Evolutionary conservation across 495 filamentous ascomycete genomes (phyloP).

Genomic region (Aspergillus indologenus): DNA sequence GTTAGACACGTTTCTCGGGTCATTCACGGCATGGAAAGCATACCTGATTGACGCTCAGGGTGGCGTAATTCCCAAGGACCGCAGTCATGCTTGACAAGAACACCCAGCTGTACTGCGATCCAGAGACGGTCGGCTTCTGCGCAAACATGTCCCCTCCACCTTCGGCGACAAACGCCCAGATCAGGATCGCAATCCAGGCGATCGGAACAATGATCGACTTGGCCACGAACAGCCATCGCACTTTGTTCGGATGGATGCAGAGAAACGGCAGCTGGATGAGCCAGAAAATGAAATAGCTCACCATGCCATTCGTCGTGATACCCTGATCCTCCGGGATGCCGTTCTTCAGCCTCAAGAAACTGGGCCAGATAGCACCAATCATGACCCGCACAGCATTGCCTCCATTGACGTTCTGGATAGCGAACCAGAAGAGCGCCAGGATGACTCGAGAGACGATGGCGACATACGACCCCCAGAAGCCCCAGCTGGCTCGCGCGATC

Average conservation of each 20-base stretch:
- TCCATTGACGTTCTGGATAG: constrained; percentile 66
- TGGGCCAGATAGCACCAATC: constrained; percentile 67
- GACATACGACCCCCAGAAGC: constrained; percentile 68
- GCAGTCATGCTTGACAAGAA: constrained; percentile 45
- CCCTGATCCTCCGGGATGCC: constrained; percentile 53
- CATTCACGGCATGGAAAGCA: background rate
- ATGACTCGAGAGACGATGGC: constrained; percentile 64
- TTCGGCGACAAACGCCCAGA: constrained; percentile 47
- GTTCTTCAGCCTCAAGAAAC: constrained; percentile 54
- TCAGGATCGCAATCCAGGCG: constrained; percentile 46
- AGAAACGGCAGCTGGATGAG: constrained; percentile 46
- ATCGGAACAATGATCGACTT: constrained; percentile 46
- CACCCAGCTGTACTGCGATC: constrained; percentile 41
- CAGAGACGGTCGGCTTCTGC: constrained; percentile 32
- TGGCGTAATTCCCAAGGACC: constrained; percentile 45
- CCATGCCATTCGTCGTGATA: constrained; percentile 63
- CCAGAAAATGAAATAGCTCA: constrained; percentile 60
- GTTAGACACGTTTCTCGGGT: constrained; percentile 2
- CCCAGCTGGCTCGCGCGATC: constrained; percentile 62
- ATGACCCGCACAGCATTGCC: constrained; percentile 63
- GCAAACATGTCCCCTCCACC: constrained; percentile 32
- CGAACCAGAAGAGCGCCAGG: constrained; percentile 70
- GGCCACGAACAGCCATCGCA: constrained; percentile 45
- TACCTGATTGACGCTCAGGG: constrained; percentile 40
- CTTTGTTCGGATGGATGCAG: constrained; percentile 43